phyloP scores from a whole-genome alignment of 2,329 filamentous ascomycete species.

The Arthrobotrys megalospora region DNA sequence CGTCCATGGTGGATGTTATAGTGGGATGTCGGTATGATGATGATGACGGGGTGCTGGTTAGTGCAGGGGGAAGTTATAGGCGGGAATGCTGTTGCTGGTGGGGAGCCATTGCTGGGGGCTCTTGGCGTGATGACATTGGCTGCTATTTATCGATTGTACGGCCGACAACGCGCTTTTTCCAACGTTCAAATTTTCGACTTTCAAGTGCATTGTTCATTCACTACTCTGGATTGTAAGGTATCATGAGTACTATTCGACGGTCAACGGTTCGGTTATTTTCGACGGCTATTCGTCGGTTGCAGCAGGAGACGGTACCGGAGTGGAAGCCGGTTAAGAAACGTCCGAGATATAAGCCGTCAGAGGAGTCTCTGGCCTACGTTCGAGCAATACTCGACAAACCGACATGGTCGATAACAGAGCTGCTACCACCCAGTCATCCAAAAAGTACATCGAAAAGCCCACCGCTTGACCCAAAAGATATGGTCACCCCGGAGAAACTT shows the following conservation, averaged over 20 bases:
- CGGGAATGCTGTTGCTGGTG: conserved; percentile 8
- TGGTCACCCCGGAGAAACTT: conserved; percentile 78
- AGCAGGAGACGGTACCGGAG: conserved; percentile 28
- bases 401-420: conserved; percentile 78
- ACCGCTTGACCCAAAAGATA: conserved; percentile 66
- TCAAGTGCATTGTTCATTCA: too few species aligned
- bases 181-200: conserved; percentile 37
- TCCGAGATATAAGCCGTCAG: conserved; percentile 29
- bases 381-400: conserved; percentile 75
- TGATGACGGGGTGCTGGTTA: background rate
- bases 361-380: conserved; percentile 50
- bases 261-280: conserved; percentile 47
- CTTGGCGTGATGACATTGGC: conserved; percentile 54
- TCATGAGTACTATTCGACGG: conserved; percentile 38
- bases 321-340: conserved; percentile 6
- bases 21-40: conserved; percentile 9
- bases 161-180: conserved; percentile 53
- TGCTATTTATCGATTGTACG: background rate
- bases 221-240: background rate
- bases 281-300: conserved; percentile 21
- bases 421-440: conserved; percentile 61
- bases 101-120: conserved; percentile 19
- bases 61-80: conserved; percentile 21
- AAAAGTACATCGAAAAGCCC: conserved; percentile 63
- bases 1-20: conserved; percentile 64